Evolutionary conservation across 2,329 filamentous ascomycete species (phyloP), one percentile per base, ranked within the genome.

Genomic region (Chrysosporium keratinophilum): DNA sequence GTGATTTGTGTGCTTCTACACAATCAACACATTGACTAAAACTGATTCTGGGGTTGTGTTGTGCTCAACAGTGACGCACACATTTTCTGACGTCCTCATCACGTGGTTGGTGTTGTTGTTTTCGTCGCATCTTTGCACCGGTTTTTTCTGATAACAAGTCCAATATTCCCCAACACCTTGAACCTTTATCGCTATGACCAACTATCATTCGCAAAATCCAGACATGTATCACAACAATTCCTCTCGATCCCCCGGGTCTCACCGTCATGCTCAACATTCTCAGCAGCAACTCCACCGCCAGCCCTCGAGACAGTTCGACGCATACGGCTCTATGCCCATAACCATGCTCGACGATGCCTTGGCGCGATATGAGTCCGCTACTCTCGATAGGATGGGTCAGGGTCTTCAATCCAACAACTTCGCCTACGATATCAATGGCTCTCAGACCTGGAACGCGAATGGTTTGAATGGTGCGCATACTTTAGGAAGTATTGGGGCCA

Each of bases 361-460:
- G 63, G 71, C 76, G 47, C 76, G 73, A 62, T 82, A 75, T 69
- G 81, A 78, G 68, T 73, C 75, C 66, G 75, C 64, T 54, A 69
- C 73, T 39, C 66, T 71, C 71, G 85, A 76, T 70, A 82, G 75
- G 68, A 75, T 76, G 61, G 80, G 77, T 62, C 75, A 78, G 61
- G 79, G 75, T 64, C 76, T 76, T 62, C 76, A 76, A 58, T 75
- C 74, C 54, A 80, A 77, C 54, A 74, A 74, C 50, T 84, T 87
- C 59, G 78, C 76, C 55, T 85, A 90, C 61, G 87, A 89, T 64
- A 81, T 82, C 65, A 73, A 75, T 55, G 71, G 73, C n/a, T 77
- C 78, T n/a, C 85, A 88, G 65, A 83, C 84, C 17, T 95, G 89
- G 89, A 87, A 83, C 67, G 83, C 88, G 50, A 80, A 79, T 63